Base-by-base conservation (phyloP, 495 filamentous ascomycete genomes). In the Penicillium daleae region DNA sequence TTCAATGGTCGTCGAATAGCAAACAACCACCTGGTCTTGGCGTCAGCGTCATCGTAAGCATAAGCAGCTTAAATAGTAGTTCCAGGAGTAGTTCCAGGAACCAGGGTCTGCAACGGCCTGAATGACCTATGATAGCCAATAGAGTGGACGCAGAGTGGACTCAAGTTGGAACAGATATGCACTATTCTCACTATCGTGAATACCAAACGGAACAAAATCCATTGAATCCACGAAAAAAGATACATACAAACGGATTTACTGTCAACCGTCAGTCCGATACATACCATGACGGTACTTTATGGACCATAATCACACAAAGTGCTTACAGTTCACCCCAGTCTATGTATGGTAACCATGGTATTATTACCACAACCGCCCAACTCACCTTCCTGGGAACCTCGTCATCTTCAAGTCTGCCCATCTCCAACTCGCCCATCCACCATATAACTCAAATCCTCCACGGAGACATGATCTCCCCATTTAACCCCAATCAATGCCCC, bases 401-500 rank as follows among this genome's bases (percentile, higher is more conserved):
- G 29, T 31, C 19, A 46, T 46, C 42, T 46, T 12, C 42, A 46
- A 15, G 0, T 15, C 19, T 12, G 12, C 21, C 8, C 19, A 46
- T 46, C 7, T 21, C 2, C 39, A 19, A 19, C 19, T 19, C 17
- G 8, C n/a, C 2, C 19, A 2, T 44, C 19, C n/a, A 19, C 17
- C n/a, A 19, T 6, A 3, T 46, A 3, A 22, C 2, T 24, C 9
- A 10, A 46, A 4, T 8, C 19, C 10, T 15, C 4, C 6, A 22
- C 22, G 12, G 19, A 46, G 2, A 46, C 8, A 24, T 22, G n/a
- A 46, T 17, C 35, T 15, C n/a, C 7, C 21, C 21, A 10, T 4
- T 46, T 46, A 12, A 46, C 10, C 19, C 10, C 42, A 21, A 24
- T 46, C 55, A 12, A 67, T 68, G 61, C n/a, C 42, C 4, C 68